Evolutionary conservation across 148 eudicot genomes (phyloP).

Genomic region (Spergularia bocconei): DNA sequence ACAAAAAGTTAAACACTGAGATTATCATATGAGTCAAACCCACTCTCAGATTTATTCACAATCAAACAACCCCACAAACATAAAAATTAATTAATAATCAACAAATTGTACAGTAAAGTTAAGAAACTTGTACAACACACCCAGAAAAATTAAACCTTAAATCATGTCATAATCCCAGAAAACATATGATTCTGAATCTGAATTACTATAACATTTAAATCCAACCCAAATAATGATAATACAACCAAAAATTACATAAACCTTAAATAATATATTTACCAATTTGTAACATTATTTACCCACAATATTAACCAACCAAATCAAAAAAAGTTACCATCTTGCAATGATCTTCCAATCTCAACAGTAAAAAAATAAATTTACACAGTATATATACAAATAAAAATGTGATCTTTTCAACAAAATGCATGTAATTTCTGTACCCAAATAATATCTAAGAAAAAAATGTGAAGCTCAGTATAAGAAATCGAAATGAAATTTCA

Average conservation of each 20-base stretch:
- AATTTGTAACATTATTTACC: background rate
- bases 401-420: background rate
- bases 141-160: background rate
- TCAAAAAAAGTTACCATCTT: background rate
- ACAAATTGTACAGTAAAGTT: slow-evolving; percentile 7
- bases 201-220: too few species aligned
- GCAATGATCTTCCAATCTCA: background rate
- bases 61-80: slow-evolving; percentile 1
- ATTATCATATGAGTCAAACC: background rate
- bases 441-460: background rate
- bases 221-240: too few species aligned
- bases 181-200: background rate
- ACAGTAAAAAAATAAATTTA: background rate
- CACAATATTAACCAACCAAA: background rate
- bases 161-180: background rate
- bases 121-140: background rate
- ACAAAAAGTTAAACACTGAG: background rate
- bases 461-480: background rate
- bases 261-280: background rate
- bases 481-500: background rate
- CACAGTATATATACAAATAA: background rate
- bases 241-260: background rate
- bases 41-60: background rate
- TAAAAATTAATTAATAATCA: background rate
- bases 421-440: background rate